Base-by-base conservation (phyloP, 495 filamentous ascomycete genomes). In the Sphaerosporella brunnea region DNA sequence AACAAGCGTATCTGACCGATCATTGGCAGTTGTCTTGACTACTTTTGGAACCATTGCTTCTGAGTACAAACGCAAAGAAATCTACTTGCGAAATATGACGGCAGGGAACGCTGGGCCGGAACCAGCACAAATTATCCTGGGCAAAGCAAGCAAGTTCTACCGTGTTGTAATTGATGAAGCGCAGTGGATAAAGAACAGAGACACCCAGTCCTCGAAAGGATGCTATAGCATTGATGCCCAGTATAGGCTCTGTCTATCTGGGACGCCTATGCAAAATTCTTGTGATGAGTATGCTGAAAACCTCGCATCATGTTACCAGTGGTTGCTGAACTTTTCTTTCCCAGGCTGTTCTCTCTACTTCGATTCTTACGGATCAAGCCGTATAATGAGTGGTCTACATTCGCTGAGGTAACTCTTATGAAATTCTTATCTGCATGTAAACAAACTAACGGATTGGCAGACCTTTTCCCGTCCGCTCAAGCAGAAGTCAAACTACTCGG, bases 251-350 rank as follows among this genome's bases (percentile, higher is more conserved):
- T 93, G 84, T 56, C 75, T 97, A 63, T 92, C 82, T 9, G 90
- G 90, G 4, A 95, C 85, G 0, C 90, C 90, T 0, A 92, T 94
- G 78, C 87, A 90, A 79, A 96, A 97, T 55, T 75, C 69, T 11
- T 74, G 88, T 2, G 69, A 72, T 24, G 90, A 95, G 57, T 60
- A 47, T 34, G 57, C 24, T 37, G 16, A 32, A 5, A 7, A 13
- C 28, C 28, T 32, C 13, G 28, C 5, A 32, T 13, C 28, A n/a
- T 11, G 28, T 16, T 25, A 25, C 11, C n/a, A 44, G 23, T 25
- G 11, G 11, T 10, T 26, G 18, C 5, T 39, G 19, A 21, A 50
- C n/a, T n/a, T n/a, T n/a, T n/a, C n/a, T 38, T 9, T 11, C 23
- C 3, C 30, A 59, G 55, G 40, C 64, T 93, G n/a, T 87, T 75